A percentile compares a stretch with the other conserved stretches of the same genome.
Evolutionary conservation across 2,329 filamentous ascomycete genomes (phyloP).

Genomic region (Alternaria metachromatica): DNA sequence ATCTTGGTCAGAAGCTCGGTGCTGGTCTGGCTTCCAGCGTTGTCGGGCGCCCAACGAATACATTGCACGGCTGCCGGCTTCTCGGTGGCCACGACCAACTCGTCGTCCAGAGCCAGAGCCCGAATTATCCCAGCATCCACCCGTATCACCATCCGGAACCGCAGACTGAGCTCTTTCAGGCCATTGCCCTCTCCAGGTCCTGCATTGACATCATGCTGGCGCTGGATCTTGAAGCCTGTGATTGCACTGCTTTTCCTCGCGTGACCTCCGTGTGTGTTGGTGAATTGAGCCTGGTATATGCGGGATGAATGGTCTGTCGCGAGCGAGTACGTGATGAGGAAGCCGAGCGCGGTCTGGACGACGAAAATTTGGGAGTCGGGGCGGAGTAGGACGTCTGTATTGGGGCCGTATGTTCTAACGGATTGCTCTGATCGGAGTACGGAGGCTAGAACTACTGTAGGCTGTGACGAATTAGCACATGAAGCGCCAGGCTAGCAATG

Average conservation of each 20-base stretch:
- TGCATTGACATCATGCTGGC: constrained; percentile 49
- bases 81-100: constrained; percentile 86
- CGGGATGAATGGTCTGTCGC: constrained; percentile 81
- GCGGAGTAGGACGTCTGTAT: constrained; percentile 82
- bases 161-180: constrained; percentile 84
- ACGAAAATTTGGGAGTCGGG: constrained; percentile 93
- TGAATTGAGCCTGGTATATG: constrained; percentile 85
- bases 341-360: constrained; percentile 83
- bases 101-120: constrained; percentile 87
- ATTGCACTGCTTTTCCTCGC: constrained; percentile 58
- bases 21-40: constrained; percentile 79
- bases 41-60: constrained; percentile 91
- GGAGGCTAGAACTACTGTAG: constrained; percentile 84
- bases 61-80: constrained; percentile 96
- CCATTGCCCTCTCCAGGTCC: constrained; percentile 83
- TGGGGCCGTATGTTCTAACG: constrained; percentile 81
- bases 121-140: constrained; percentile 93
- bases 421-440: constrained; percentile 83
- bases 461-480: constrained; percentile 60
- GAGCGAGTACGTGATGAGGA: constrained; percentile 92
- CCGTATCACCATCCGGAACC: constrained; percentile 97
- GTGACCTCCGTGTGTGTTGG: constrained; percentile 56
- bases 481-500: constrained; percentile 3
- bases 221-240: constrained; percentile 47
- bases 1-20: constrained; percentile 90